A percentile compares a stretch with the other conserved stretches of the same genome.
phyloP scores from a whole-genome alignment of 2,329 filamentous ascomycete genomes.

The Sclerotinia minor region DNA sequence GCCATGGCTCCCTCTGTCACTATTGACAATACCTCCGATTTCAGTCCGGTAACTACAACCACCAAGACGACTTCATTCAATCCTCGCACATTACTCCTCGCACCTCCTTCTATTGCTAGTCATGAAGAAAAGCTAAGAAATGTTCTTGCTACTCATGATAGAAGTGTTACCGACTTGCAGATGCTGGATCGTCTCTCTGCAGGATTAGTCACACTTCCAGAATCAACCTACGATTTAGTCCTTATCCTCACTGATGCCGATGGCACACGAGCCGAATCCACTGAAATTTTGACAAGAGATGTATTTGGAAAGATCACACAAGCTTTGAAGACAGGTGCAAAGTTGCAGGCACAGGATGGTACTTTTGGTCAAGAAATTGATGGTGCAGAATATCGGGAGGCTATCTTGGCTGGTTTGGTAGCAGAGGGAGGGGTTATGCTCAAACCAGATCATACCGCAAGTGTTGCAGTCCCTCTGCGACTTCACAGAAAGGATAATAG shows the following conservation, averaged over 20 bases:
- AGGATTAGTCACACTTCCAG: constrained; percentile 75
- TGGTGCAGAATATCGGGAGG: constrained; percentile 65
- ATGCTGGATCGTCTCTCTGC: constrained; percentile 94
- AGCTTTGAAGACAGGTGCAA: constrained; percentile 68
- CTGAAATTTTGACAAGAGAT: constrained; percentile 63
- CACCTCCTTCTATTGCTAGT: constrained; percentile 84
- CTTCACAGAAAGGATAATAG: constrained; percentile 53
- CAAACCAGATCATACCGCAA: constrained; percentile 61
- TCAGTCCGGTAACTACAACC: constrained; percentile 31
- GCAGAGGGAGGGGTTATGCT: constrained; percentile 63
- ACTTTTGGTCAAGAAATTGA: constrained; percentile 49
- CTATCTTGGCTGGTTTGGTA: constrained; percentile 78
- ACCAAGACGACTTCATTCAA: constrained; percentile 32
- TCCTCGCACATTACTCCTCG: constrained; percentile 76
- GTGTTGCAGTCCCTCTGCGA: constrained; percentile 50
- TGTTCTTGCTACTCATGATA: constrained; percentile 72
- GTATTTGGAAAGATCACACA: constrained; percentile 69
- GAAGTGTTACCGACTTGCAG: constrained; percentile 80
- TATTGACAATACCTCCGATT: constrained; percentile 40
- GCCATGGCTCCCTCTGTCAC: constrained; percentile 40
- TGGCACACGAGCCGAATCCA: constrained; percentile 61
- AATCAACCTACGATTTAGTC: constrained; percentile 77
- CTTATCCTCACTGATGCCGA: constrained; percentile 80
- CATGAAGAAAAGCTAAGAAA: constrained; percentile 75
- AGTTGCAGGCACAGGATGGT: constrained; percentile 68